Base-by-base conservation (phyloP, 2,329 filamentous ascomycete species). In the Didymosphaeria variabile region DNA sequence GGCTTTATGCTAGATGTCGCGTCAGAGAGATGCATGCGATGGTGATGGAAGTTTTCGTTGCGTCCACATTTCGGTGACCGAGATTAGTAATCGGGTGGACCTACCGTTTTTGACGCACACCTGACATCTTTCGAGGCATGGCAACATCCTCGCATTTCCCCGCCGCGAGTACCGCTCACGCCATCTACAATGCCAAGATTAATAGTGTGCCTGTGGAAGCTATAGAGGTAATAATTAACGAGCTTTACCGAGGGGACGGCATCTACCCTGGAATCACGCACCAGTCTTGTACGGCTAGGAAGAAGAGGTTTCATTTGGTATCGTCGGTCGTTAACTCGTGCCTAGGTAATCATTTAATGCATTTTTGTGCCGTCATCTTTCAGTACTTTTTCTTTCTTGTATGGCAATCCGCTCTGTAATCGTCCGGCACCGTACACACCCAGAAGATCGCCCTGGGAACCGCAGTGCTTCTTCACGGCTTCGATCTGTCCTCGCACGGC, bases 351-450 rank as follows among this genome's bases (percentile, higher is more conserved):
- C 31, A 15, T 32, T 55, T 15, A 55, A n/a, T 44, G 45, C 15
- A 46, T 55, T 55, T 38, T 55, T 45, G 52, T 55, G 6, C 52
- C 52, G 19, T 55, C 40, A 4, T 26, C 40, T 26, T 55, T 55
- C 5, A 55, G 36, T 9, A 55, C 52, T 26, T 49, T 57, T 15
- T 57, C 44, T 29, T 57, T 57, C 31, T 57, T 26, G 26, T 57
- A 57, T 19, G 54, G 54, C 3, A 57, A n/a, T 31, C 54, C 54
- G 21, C 54, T 57, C 31, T 50, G 44, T 19, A 57, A 21, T 13
- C 54, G 29, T 26, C 44, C 54, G 21, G 29, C 54, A 38, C 54
- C 54, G 23, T 57, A 57, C 4, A 57, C 32, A 31, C 54, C 54
- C 34, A 50, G 17, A 17, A 57, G 31, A 32, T 57, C 54, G 7